Evolutionary conservation across 257 asterid genomes (phyloP), one percentile per base, ranked within the genome.

Genomic region (Leonotis leonurus): DNA sequence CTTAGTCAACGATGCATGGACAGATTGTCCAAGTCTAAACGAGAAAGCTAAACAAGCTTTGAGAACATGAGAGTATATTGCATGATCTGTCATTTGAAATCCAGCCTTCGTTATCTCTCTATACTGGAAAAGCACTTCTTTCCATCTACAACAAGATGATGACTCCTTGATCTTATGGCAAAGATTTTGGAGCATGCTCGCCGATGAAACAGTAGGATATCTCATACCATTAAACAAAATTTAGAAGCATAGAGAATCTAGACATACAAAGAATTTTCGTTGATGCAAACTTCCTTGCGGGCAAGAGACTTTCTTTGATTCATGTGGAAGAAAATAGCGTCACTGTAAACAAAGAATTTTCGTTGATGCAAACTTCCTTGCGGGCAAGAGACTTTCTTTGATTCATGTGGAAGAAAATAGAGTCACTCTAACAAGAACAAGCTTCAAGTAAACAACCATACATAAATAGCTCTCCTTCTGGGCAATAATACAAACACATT

Each of bases 1-100:
- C 80, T 90, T 90, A 62, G 86, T 50, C 51, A 77, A 29, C 54
- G 85, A 82, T 18, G 86, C 81, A 53, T 87, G 96, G 61, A 88
- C 73, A 40, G 89, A 75, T 40, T 58, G 48, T 24, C 94, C 91
- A 20, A 71, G 77, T 51, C 40, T 35, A 72, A 40, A 56, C 6
- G 89, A 75, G 67, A 82, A 60, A 53, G 71, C 48, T 41, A 70
- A 44, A 61, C 87, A 85, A 44, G 95, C 91, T 68, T 85, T 85
- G 68, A 90, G 80, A 62, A 85, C 46, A 29, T 80, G 86, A 56
- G 89, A 81, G 79, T 80, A 79, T 62, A 77, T 50, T n/a, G 81
- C 60, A 64, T 81, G 84, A 64, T 90, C 88, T 35, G 69, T 49
- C 12, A 64, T 72, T 70, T 61, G 76, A 66, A 77, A 37, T 60